phyloP scores from a whole-genome alignment of 257 asterid species.

The Scutellaria baicalensis region DNA sequence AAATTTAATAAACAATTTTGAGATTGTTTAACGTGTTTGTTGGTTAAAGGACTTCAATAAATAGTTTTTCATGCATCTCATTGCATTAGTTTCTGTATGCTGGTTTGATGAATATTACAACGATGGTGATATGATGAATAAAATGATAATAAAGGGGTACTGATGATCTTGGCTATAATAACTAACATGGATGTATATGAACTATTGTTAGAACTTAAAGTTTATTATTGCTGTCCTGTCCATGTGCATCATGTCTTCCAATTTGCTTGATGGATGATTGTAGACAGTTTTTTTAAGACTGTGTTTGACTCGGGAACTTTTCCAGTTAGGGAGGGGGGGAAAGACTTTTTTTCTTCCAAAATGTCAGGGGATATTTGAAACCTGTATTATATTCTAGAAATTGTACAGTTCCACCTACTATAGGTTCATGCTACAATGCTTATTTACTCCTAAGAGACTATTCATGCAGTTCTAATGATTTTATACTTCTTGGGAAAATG shows the following conservation, averaged over 20 bases:
- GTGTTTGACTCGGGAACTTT: neutral
- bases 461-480: too few relatives aligned
- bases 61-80: constrained; percentile 2
- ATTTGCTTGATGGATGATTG: neutral
- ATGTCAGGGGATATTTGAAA: too few relatives aligned
- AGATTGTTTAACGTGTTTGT: constrained; percentile 3
- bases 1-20: constrained; percentile 1
- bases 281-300: neutral
- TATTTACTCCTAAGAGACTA: too few relatives aligned
- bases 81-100: neutral
- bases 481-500: neutral
- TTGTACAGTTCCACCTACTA: neutral
- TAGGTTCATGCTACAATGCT: too few relatives aligned
- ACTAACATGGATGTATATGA: neutral
- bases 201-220: neutral
- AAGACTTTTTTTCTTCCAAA: too few relatives aligned
- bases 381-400: neutral
- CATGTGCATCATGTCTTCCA: neutral
- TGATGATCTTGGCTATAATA: neutral
- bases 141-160: neutral
- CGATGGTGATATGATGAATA: neutral
- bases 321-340: neutral
- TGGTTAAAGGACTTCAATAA: neutral
- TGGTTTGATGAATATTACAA: neutral
- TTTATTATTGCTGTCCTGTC: neutral